These are phyloP conservation scores for Stephania japonica DNA, from an alignment of 164 flowering plant genomes.

Conservation along the genomic window DNA sequence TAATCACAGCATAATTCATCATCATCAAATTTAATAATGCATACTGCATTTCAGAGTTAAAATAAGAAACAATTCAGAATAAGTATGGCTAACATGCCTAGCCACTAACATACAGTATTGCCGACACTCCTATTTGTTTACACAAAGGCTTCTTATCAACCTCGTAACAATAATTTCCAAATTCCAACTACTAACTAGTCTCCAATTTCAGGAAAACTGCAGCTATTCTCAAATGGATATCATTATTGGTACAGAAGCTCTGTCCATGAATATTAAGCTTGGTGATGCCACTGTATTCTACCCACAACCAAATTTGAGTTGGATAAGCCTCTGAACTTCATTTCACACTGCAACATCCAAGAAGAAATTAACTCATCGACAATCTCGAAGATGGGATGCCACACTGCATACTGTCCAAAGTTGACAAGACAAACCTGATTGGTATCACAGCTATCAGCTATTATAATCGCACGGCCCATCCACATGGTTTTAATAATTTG, in stretches of 20 bases:
- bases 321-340: not conserved
- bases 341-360: not conserved
- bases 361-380: not conserved
- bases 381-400: not conserved
- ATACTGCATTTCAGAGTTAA: not conserved
- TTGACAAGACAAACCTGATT: not conserved
- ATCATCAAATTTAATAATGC: not conserved
- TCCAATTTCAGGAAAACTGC: not conserved
- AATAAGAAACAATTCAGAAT: not conserved
- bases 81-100: constrained; percentile 6
- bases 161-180: not conserved
- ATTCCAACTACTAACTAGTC: not conserved
- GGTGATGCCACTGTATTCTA: not conserved
- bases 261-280: not conserved
- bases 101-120: not conserved
- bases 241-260: not conserved
- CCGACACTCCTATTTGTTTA: not conserved
- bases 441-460: not conserved
- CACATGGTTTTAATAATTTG: not conserved
- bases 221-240: not conserved
- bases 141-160: not conserved
- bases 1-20: not conserved
- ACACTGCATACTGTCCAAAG: not conserved
- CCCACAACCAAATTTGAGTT: not conserved
- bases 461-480: not conserved